These are phyloP conservation scores for Pseudocercospora fijiensis DNA, from an alignment of 2,329 filamentous ascomycete genomes.

Conservation along the genomic window DNA sequence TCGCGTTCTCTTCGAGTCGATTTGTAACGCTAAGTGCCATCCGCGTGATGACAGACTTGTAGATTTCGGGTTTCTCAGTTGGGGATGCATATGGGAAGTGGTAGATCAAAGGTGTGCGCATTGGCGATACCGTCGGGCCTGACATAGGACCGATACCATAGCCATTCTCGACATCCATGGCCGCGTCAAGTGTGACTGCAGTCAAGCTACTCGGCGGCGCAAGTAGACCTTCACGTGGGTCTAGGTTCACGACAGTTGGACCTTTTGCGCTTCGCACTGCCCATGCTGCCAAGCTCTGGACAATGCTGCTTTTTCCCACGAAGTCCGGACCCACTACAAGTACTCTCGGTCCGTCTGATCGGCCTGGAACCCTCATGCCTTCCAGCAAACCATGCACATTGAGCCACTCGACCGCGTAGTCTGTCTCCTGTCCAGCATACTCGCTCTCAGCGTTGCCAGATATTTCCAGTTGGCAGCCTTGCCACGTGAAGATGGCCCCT, in stretches of 20 bases:
- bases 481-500: slow-evolving; percentile 87
- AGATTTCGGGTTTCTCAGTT: slow-evolving; percentile 69
- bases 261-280: slow-evolving; percentile 79
- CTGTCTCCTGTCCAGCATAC: slow-evolving; percentile 74
- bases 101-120: slow-evolving; percentile 89
- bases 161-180: slow-evolving; percentile 78
- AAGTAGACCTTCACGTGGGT: slow-evolving; percentile 67
- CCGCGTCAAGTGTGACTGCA: slow-evolving; percentile 79
- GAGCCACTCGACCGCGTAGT: slow-evolving; percentile 69
- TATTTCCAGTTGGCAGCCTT: slow-evolving; percentile 83
- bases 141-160: slow-evolving; percentile 91
- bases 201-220: slow-evolving; percentile 71
- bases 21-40: slow-evolving; percentile 77
- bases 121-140: slow-evolving; percentile 80
- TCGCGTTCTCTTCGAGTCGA: slow-evolving; percentile 71
- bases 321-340: slow-evolving; percentile 76
- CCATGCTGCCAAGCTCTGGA: slow-evolving; percentile 66
- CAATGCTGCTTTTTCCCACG: slow-evolving; percentile 63
- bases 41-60: slow-evolving; percentile 70
- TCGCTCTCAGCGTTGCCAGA: slow-evolving; percentile 67
- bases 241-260: slow-evolving; percentile 77
- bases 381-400: slow-evolving; percentile 89
- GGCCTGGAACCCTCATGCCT: slow-evolving; percentile 57
- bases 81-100: slow-evolving; percentile 75
- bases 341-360: slow-evolving; percentile 64